A percentile compares a stretch with the other conserved stretches of the same genome.
Conservation (phyloP, 306 rosid genomes). For the Acacia confusa region DNA sequence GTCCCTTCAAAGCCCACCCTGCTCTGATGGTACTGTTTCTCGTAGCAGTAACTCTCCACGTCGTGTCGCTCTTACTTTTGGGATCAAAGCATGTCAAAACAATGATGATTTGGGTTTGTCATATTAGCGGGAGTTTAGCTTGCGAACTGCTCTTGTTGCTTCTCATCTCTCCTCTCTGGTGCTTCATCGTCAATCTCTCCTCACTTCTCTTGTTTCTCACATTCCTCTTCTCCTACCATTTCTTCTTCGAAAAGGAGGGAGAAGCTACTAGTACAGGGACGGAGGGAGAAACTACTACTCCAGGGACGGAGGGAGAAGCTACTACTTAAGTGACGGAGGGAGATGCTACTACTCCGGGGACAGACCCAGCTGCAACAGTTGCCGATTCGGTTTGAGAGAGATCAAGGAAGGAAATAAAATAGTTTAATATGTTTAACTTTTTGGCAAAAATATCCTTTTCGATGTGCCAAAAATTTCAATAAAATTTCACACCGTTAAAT, state of each 20-base stretch:
- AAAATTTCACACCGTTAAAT: too few relatives aligned
- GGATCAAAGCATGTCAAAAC: background rate
- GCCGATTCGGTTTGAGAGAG: too few relatives aligned
- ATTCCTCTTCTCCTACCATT: too few relatives aligned
- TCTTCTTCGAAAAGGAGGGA: background rate
- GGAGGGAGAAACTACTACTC: too few relatives aligned
- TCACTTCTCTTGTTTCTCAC: background rate
- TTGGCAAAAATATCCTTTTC: too few relatives aligned
- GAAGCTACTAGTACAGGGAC: too few relatives aligned
- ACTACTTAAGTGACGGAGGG: too few relatives aligned
- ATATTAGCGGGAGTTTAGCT: background rate
- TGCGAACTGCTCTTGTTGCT: background rate
- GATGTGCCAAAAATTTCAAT: too few relatives aligned
- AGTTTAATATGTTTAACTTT: too few relatives aligned
- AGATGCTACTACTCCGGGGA: too few relatives aligned
- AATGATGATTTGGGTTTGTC: background rate
- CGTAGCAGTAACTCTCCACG: background rate
- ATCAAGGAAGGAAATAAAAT: too few relatives aligned
- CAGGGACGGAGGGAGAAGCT: background rate
- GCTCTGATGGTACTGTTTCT: background rate
- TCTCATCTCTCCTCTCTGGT: background rate
- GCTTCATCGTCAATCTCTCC: background rate
- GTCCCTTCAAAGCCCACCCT: too few relatives aligned
- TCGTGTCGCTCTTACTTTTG: background rate
- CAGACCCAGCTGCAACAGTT: background rate